A percentile compares a stretch with the other conserved stretches of the same genome.
phyloP scores from a whole-genome alignment of 2,329 filamentous ascomycete genomes.

The Ceratocystis huliohia region DNA sequence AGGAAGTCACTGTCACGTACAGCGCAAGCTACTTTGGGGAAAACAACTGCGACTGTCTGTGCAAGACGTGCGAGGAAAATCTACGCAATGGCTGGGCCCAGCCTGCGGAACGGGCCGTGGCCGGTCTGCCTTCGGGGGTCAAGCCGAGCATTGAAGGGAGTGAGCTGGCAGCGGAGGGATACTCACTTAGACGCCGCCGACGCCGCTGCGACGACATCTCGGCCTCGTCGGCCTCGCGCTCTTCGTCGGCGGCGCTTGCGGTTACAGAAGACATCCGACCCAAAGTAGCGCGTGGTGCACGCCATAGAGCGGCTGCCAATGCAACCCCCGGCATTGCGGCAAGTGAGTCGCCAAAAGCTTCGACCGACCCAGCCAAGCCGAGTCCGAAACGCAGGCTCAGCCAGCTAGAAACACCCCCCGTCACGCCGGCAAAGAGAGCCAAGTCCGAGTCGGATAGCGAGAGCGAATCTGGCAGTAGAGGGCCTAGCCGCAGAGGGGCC shows the following conservation, averaged over 20 bases:
- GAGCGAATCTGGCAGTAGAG: not conserved
- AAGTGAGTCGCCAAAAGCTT: not conserved
- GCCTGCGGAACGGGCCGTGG: constrained; percentile 33
- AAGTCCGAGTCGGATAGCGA: constrained; percentile 19
- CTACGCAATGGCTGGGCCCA: constrained; percentile 72
- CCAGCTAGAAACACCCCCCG: constrained; percentile 8
- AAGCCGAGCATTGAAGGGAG: constrained; percentile 42
- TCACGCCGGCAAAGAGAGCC: constrained; percentile 13
- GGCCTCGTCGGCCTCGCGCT: constrained; percentile 38
- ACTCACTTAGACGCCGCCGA: constrained; percentile 43
- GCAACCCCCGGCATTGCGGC: not conserved
- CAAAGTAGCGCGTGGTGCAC: constrained; percentile 28
- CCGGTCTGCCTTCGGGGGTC: constrained; percentile 24
- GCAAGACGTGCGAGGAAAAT: constrained; percentile 67
- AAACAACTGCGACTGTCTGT: constrained; percentile 89
- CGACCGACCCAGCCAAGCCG: constrained; percentile 11
- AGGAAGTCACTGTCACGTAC: constrained; percentile 95
- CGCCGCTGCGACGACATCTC: constrained; percentile 35
- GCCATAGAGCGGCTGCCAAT: not conserved
- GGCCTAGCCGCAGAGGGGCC: not conserved
- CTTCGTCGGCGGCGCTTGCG: constrained; percentile 33
- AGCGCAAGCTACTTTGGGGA: constrained; percentile 93
- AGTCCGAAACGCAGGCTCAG: constrained; percentile 11
- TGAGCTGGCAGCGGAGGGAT: constrained; percentile 34
- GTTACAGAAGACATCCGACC: constrained; percentile 43